A percentile compares a stretch with the other conserved stretches of the same genome.
These are phyloP conservation scores for Massariosphaeria phaeospora DNA, from an alignment of 495 filamentous ascomycete genomes.

Conservation along the genomic window DNA sequence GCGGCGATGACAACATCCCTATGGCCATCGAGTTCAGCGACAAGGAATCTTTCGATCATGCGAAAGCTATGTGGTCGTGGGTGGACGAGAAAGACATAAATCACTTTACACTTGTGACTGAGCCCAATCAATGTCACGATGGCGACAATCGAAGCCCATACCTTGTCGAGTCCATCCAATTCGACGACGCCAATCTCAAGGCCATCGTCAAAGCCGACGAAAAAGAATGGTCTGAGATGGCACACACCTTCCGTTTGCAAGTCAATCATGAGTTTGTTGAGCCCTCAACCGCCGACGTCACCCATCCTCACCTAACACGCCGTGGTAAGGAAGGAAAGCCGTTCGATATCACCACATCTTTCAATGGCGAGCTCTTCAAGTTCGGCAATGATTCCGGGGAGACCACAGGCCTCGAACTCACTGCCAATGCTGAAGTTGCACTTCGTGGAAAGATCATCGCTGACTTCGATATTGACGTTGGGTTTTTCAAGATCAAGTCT, in stretches of 20 bases:
- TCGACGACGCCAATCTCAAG: constrained; percentile 3
- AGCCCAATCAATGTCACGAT: constrained; percentile 10
- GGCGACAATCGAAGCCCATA: constrained; percentile 17
- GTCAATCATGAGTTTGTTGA: constrained; percentile 8
- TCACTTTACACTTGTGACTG: constrained; percentile 16
- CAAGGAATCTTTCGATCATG: constrained; percentile 9
- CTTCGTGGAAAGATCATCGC: constrained; percentile 10
- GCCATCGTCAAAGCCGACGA: constrained; percentile 10
- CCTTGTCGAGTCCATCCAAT: constrained; percentile 13
- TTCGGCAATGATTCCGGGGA: constrained; percentile 1
- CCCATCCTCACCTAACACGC: constrained; percentile 12
- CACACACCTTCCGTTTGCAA: constrained; percentile 8
- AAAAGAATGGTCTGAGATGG: constrained; percentile 14
- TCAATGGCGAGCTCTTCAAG: constrained; percentile 9
- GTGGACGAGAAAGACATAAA: constrained; percentile 18
- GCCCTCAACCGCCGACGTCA: constrained; percentile 1
- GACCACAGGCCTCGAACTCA: constrained; percentile 9
- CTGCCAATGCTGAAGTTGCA: constrained; percentile 8
- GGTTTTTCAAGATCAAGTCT: neutral
- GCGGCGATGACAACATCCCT: neutral
- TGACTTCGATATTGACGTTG: constrained; percentile 7
- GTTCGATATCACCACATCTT: constrained; percentile 5
- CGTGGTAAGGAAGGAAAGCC: neutral
- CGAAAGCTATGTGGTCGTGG: constrained; percentile 8
- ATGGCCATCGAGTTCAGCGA: constrained; percentile 18